Conservation (phyloP, 805 yeast species). For the Lachancea dasiensis region DNA sequence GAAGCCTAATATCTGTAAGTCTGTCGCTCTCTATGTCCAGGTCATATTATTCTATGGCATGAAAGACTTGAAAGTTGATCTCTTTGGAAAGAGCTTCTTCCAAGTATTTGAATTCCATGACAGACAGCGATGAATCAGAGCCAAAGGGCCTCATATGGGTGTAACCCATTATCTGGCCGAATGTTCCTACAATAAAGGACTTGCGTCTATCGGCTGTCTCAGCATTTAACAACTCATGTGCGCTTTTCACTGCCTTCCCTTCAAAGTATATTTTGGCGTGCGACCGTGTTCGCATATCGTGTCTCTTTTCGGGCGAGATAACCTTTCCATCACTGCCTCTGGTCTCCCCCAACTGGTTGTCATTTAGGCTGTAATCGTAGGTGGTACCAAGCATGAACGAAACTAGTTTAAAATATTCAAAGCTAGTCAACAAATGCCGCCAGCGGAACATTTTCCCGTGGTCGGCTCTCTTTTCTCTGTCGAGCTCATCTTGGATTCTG, state of each 20-base stretch:
- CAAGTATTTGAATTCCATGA: conserved; percentile 9
- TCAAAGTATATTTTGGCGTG: conserved; percentile 18
- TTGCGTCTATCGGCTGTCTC: conserved; percentile 12
- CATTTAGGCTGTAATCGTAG: conserved; percentile 15
- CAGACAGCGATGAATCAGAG: conserved; percentile 8
- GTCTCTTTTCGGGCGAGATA: conserved; percentile 18
- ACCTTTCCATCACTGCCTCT: conserved; percentile 20
- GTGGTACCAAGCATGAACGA: conserved; percentile 16
- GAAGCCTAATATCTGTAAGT: no score
- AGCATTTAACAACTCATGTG: conserved; percentile 12
- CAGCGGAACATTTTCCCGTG: conserved; percentile 10
- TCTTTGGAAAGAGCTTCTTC: conserved; percentile 8
- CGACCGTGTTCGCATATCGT: conserved; percentile 19
- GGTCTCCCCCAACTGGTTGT: conserved; percentile 16
- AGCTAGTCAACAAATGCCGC: conserved; percentile 18
- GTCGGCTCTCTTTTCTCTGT: conserved; percentile 4
- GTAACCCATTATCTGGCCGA: conserved; percentile 9
- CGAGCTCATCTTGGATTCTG: conserved; percentile 7
- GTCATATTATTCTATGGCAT: no score
- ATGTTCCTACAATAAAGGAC: conserved; percentile 8
- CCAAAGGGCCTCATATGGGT: conserved; percentile 7
- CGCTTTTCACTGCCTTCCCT: conserved; percentile 18
- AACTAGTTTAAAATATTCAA: conserved; percentile 18
- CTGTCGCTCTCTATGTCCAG: no score
- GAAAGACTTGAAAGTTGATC: conserved; percentile 8